These are phyloP conservation scores for Pleurostoma richardsiae DNA, from an alignment of 2,329 filamentous ascomycete species.

Conservation along the genomic window DNA sequence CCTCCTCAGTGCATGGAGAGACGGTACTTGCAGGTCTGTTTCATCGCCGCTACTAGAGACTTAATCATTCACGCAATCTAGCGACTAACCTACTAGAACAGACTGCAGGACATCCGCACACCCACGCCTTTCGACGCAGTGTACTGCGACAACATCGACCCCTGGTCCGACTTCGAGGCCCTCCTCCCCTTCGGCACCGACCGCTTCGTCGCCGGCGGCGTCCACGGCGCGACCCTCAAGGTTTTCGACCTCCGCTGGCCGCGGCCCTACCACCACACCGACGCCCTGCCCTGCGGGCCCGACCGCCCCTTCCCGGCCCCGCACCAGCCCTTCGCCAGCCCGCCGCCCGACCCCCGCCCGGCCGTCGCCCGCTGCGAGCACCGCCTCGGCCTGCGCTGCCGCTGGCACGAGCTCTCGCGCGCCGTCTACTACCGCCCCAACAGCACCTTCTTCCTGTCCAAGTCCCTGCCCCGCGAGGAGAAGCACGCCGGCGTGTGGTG, in stretches of 20 bases:
- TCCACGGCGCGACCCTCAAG: constrained; percentile 35
- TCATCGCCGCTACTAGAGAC: too few species aligned
- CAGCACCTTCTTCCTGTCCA: constrained; percentile 38
- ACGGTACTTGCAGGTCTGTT: constrained; percentile 30
- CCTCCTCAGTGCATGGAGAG: constrained; percentile 47
- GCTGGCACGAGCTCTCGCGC: constrained; percentile 41
- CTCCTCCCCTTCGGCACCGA: constrained; percentile 45
- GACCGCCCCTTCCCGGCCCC: constrained; percentile 28
- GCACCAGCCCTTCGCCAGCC: constrained; percentile 19
- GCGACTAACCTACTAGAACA: constrained; percentile 8
- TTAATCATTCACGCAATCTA: neutral
- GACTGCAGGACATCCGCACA: constrained; percentile 44
- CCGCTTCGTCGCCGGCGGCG: constrained; percentile 45
- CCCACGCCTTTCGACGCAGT: constrained; percentile 38
- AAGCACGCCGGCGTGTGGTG: constrained; percentile 32
- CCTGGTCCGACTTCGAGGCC: constrained; percentile 37
- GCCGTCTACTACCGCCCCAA: constrained; percentile 43
- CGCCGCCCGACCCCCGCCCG: neutral
- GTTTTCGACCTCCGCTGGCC: constrained; percentile 51
- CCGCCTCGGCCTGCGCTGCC: constrained; percentile 26
- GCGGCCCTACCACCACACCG: constrained; percentile 41
- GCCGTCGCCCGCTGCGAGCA: constrained; percentile 26
- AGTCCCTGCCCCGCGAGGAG: constrained; percentile 13
- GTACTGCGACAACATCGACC: constrained; percentile 49
- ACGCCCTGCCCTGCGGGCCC: constrained; percentile 38